Evolutionary conservation across 169 alveolate genomes (phyloP), one percentile per base, ranked within the genome.

Genomic region (Eimeria acervulina): DNA sequence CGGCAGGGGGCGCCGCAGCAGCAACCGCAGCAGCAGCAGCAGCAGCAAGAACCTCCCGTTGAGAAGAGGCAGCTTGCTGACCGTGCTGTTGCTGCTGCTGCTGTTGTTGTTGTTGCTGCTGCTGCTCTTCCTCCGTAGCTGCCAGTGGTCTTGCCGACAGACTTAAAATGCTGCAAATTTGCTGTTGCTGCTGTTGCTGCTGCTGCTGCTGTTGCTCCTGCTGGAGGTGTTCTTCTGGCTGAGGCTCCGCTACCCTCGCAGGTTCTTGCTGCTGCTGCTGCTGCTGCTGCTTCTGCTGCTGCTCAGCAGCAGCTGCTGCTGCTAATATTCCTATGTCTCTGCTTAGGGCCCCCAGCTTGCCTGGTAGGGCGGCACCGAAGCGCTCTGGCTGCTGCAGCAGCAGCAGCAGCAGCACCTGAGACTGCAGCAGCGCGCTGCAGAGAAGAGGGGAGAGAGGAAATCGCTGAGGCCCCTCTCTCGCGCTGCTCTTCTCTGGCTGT

Each of bases 371-470:
- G 38, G 7, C 55, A 33, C 89, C 89, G 33, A 38, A 78, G 26
- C 89, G 55, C 36, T 78, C 89, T 42, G 89, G 89, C 59, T 78
- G 89, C 89, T 40, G 89, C 89, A 78, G 89, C 89, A 78, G 68
- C 89, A 78, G 59, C 38, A 78, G 89, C 89, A 78, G 68, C 68
- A 78, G 63, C 55, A 78, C 38, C 36, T 78, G 89, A 59, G 89
- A 78, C 89, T 78, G 89, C 89, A 78, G 66, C 33, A 78, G 89
- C 33, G 89, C 89, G 40, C 66, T 23, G 31, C 33, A 38, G 15
- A 78, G 63, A 17, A 78, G 63, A 40, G 89, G 89, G 33, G 89
- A 78, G 31, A 78, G 63, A 44, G 89, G 89, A 42, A 78, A 40
- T 15, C 66, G 59, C 55, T 5, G 31, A 44, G 89, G 38, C 38